Base-by-base conservation (phyloP, 2,329 filamentous ascomycete species). In the Diplodia mutila region DNA sequence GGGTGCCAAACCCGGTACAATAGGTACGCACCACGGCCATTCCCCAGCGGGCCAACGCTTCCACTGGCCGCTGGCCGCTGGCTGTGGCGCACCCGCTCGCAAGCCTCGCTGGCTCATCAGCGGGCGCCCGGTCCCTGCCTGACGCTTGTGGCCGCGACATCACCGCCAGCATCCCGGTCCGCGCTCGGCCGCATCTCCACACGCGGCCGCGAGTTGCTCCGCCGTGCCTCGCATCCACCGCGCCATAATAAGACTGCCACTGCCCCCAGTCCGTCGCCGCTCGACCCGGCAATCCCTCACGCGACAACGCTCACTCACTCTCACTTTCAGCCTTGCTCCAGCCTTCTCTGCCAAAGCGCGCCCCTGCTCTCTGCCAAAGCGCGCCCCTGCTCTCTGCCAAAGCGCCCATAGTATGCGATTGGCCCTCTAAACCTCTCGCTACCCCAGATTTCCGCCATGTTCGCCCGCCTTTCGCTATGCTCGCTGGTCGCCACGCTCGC, bases 211-310 rank as follows among this genome's bases (percentile, higher is more conserved):
- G 55, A 42, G 42, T 48, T 21, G 39, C 59, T 63, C 46, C 39
- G 57, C 29, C 7, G 46, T 63, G 59, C 46, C 57, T 51, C 59
- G 59, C 59, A 63, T 49, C 59, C 59, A 21, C 39, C 54, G 32
- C 23, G 18, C 23, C 59, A 48, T 55, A 55, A 54, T 54, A 65
- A 53, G 32, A 46, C 34, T 37, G n/a, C 25, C 49, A 32, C 34
- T 37, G n/a, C 25, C 49, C 49, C 48, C 61, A 27, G n/a, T 21
- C 32, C 32, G 2, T 9, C 16, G 27, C 49, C 25, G 48, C 61
- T 65, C 29, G 34, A 39, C 54, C 65, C 65, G 65, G 65, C 34
- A 67, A 67, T 57, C 48, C 55, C 65, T 46, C 65, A 67, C 65
- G 48, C 65, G 65, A 67, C 65, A 66, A 48, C 53, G 7, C 16